These are phyloP conservation scores for Takashimella koratensis DNA, from an alignment of 1,284 basidiomycete genomes.

Conservation along the genomic window DNA sequence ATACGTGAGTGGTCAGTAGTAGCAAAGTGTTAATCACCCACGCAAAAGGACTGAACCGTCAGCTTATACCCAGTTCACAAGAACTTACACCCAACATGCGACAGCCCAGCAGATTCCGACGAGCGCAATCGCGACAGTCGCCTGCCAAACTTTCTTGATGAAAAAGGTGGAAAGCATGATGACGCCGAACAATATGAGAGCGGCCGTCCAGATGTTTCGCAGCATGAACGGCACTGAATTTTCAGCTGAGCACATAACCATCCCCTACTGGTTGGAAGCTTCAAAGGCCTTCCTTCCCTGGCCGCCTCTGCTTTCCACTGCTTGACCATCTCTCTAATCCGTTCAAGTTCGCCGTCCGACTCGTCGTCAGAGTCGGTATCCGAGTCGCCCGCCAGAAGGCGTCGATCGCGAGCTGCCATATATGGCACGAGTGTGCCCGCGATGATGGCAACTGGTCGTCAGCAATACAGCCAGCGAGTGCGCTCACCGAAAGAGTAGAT, in stretches of 20 bases:
- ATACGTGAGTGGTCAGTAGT: slow-evolving; percentile 54
- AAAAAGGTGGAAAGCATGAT: slow-evolving; percentile 81
- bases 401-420: slow-evolving; percentile 71
- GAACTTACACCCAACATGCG: slow-evolving; percentile 73
- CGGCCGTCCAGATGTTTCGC: slow-evolving; percentile 86
- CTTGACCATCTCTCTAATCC: slow-evolving; percentile 65
- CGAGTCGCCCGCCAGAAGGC: slow-evolving; percentile 56
- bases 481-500: slow-evolving; percentile 79
- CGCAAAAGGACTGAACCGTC: slow-evolving; percentile 35
- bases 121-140: slow-evolving; percentile 72
- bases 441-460: slow-evolving; percentile 75
- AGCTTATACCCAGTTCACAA: background rate
- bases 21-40: slow-evolving; percentile 10
- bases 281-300: slow-evolving; percentile 64
- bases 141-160: slow-evolving; percentile 70
- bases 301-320: slow-evolving; percentile 79
- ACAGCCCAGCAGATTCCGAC: slow-evolving; percentile 93
- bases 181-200: slow-evolving; percentile 70
- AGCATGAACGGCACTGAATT: slow-evolving; percentile 70
- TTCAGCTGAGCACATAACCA: slow-evolving; percentile 1
- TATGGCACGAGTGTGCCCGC: slow-evolving; percentile 80
- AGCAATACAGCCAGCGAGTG: too few species aligned
- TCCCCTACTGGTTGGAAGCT: slow-evolving; percentile 61
- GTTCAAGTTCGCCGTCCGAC: slow-evolving; percentile 64
- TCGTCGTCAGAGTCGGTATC: slow-evolving; percentile 47